A percentile compares a stretch with the other conserved stretches of the same genome.
phyloP scores from a whole-genome alignment of 768 basidiomycete genomes.

The Russula griseocarnosa region DNA sequence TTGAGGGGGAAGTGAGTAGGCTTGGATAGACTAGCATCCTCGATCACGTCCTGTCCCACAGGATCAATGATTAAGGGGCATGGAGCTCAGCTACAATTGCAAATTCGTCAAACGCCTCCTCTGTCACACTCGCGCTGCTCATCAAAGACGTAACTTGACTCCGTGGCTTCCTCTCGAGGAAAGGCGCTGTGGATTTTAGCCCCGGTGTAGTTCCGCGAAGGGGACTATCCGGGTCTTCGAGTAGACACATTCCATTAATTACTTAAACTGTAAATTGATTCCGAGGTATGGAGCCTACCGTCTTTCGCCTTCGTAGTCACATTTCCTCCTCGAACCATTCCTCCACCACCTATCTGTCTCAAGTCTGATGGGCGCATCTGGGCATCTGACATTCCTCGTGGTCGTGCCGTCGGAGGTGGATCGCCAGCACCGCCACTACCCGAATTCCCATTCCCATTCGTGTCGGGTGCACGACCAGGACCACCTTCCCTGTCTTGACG shows the following conservation, averaged over 20 bases:
- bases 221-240: constrained; percentile 17
- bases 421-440: constrained; percentile 40
- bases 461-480: constrained; percentile 24
- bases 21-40: background rate
- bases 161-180: constrained; percentile 14
- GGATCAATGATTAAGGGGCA: constrained; percentile 4
- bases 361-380: constrained; percentile 34
- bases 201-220: constrained; percentile 13
- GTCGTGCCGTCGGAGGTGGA: constrained; percentile 42
- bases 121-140: background rate
- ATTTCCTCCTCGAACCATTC: constrained; percentile 23
- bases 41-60: background rate
- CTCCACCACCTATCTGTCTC: constrained; percentile 20
- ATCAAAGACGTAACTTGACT: constrained; percentile 13
- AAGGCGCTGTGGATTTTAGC: constrained; percentile 4
- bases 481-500: constrained; percentile 45
- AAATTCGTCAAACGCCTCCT: constrained; percentile 19
- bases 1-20: background rate
- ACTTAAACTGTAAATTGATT: constrained; percentile 25
- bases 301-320: constrained; percentile 22
- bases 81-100: constrained; percentile 21
- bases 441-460: constrained; percentile 28
- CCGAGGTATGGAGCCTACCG: constrained; percentile 28
- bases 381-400: constrained; percentile 75
- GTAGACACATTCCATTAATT: constrained; percentile 23